phyloP scores from a whole-genome alignment of 73 alveolate species.

The Paramecium caudatum region DNA sequence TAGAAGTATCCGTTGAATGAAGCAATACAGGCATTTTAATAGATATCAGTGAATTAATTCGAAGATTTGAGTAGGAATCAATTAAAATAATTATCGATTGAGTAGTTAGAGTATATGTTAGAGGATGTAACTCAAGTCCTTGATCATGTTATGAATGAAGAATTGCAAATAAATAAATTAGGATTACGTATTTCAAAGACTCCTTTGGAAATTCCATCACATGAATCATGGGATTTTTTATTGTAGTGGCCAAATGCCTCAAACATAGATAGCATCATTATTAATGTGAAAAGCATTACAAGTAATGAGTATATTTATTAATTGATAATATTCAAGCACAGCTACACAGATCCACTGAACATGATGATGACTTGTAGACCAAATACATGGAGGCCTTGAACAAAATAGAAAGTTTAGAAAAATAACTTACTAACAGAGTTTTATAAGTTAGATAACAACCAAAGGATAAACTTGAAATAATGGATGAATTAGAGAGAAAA shows the following conservation, averaged over 20 bases:
- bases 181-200: neutral
- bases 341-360: neutral
- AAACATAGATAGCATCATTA: slow-evolving; percentile 5
- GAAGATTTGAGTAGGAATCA: slow-evolving; percentile 10
- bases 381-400: slow-evolving; percentile 1
- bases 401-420: neutral
- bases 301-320: slow-evolving; percentile 18
- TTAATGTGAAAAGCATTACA: slow-evolving; percentile 21
- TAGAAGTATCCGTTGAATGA: slow-evolving; percentile 29
- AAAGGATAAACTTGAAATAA: neutral
- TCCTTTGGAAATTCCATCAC: neutral
- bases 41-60: neutral
- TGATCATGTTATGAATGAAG: neutral
- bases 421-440: neutral
- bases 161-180: slow-evolving; percentile 9
- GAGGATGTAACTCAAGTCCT: neutral
- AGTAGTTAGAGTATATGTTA: neutral
- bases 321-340: slow-evolving; percentile 33
- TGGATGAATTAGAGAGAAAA: neutral
- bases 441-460: too few species aligned
- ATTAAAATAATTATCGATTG: neutral
- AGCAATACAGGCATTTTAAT: neutral
- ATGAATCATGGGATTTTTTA: slow-evolving; percentile 12
- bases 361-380: neutral
- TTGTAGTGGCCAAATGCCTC: slow-evolving; percentile 6